phyloP scores from a whole-genome alignment of 768 basidiomycete species.

The Porphyrellus cyaneotinctus region DNA sequence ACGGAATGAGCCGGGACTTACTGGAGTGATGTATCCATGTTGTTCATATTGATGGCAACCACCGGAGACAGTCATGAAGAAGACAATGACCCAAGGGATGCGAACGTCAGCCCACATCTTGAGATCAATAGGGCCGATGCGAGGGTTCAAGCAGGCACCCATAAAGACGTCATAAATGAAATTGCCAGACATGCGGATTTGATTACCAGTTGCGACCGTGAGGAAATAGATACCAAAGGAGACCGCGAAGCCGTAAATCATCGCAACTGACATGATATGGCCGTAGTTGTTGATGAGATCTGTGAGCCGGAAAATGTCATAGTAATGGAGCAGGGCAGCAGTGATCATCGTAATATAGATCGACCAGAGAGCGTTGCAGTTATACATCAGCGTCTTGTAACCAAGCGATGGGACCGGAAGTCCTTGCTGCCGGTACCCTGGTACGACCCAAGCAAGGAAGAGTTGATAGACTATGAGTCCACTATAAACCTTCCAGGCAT shows the following conservation, averaged over 20 bases:
- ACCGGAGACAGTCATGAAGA: conserved; percentile 88
- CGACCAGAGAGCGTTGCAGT: conserved; percentile 89
- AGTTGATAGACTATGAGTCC: conserved; percentile 88
- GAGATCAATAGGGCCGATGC: conserved; percentile 85
- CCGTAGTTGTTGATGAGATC: conserved; percentile 97
- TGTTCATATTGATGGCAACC: conserved; percentile 94
- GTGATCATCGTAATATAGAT: conserved; percentile 81
- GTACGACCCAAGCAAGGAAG: conserved; percentile 83
- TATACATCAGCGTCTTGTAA: conserved; percentile 92
- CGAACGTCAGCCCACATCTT: conserved; percentile 99
- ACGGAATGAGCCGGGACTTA: conserved; percentile 35
- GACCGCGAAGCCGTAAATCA: conserved; percentile 84
- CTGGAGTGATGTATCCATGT: conserved; percentile 88
- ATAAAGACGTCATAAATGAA: conserved; percentile 95
- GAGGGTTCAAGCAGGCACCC: conserved; percentile 93
- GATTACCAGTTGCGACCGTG: conserved; percentile 70
- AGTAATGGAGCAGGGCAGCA: conserved; percentile 70
- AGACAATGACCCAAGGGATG: conserved; percentile 97
- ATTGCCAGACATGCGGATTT: conserved; percentile 90
- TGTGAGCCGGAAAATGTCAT: conserved; percentile 82
- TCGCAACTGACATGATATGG: conserved; percentile 90
- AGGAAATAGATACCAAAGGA: conserved; percentile 79
- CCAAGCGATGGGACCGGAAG: conserved; percentile 92
- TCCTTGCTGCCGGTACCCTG: conserved; percentile 91
- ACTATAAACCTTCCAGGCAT: conserved; percentile 88